Evolutionary conservation across 768 basidiomycete genomes (phyloP), one percentile per base, ranked within the genome.

Genomic region (Gloeostereum incarnatum): DNA sequence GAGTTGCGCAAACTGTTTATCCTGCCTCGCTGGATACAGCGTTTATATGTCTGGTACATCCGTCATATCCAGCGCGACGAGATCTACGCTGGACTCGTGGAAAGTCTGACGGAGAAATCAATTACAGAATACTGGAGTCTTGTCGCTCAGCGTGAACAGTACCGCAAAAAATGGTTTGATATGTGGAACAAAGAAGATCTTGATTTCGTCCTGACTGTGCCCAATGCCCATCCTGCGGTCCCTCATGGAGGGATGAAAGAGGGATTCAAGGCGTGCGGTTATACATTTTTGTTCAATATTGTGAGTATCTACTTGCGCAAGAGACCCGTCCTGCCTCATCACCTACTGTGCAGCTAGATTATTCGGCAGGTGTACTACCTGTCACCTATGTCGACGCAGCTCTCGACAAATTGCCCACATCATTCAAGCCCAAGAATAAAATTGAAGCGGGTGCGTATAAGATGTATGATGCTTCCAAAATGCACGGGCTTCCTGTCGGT

Each of bases 241-340:
- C 71, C 71, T 4, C 70, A 74, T 43, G 54, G 60, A 1, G 71
- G 71, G 0, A 72, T 69, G 71, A 69, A 63, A 40, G 60, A 69
- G 18, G 68, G 69, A 9, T 69, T 65, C 52, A 66, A 61, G 41
- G 60, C 71, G 2, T 74, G 74, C 37, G 69, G 69, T 3, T 81
- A 81, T 51, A 75, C 75, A 0, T 69, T 78, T 42, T 42, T 81
- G 29, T 83, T 75, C 50, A 81, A 81, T 43, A 42, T 80, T 43
- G 76, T 75, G 31, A 38, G 69, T 51, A 14, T 21, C 3, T 9
- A 39, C 17, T 35, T 35, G 19, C 20, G 8, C n/a, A n/a, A n/a
- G n/a, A n/a, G n/a, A n/a, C n/a, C n/a, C n/a, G n/a, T n/a, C n/a
- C n/a, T n/a, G n/a, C n/a, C n/a, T n/a, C n/a, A n/a, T n/a, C n/a